These are phyloP conservation scores for Lichina pygmaea DNA, from an alignment of 495 filamentous ascomycete genomes.

Conservation along the genomic window DNA sequence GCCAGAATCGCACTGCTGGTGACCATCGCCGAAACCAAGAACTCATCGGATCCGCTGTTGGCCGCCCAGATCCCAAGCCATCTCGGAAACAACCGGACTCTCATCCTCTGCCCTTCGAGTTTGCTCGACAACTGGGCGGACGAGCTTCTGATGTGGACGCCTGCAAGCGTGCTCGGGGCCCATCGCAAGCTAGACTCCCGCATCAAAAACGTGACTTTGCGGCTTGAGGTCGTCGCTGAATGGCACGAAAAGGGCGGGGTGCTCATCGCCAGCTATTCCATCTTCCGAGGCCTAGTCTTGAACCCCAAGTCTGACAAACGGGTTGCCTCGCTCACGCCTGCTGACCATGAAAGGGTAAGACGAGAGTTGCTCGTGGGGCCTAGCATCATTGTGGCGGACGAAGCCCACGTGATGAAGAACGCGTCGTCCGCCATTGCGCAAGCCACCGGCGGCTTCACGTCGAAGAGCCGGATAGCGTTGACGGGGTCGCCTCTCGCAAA, in stretches of 20 bases:
- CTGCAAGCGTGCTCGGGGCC: slow-evolving; percentile 21
- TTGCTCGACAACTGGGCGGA: slow-evolving; percentile 65
- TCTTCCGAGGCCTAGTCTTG: slow-evolving; percentile 26
- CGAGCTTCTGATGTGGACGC: slow-evolving; percentile 46
- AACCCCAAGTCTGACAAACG: slow-evolving; percentile 8
- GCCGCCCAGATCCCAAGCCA: slow-evolving; percentile 34
- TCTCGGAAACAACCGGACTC: slow-evolving; percentile 31
- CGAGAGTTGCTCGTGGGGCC: slow-evolving; percentile 28
- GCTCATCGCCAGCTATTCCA: slow-evolving; percentile 42
- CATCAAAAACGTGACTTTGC: slow-evolving; percentile 11
- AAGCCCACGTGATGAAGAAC: slow-evolving; percentile 65
- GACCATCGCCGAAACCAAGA: slow-evolving; percentile 37
- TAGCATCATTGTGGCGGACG: slow-evolving; percentile 63
- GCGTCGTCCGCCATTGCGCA: slow-evolving; percentile 19
- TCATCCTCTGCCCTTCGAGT: slow-evolving; percentile 51
- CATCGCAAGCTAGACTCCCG: slow-evolving; percentile 21
- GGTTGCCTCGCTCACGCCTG: slow-evolving; percentile 8
- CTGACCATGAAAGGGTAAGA: slow-evolving; percentile 14
- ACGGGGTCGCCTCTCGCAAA: slow-evolving; percentile 76
- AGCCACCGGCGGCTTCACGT: slow-evolving; percentile 27
- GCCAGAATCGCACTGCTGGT: slow-evolving; percentile 40
- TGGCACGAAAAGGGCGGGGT: slow-evolving; percentile 49
- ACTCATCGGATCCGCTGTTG: slow-evolving; percentile 27
- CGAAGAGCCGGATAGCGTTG: slow-evolving; percentile 53
- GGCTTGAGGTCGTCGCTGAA: slow-evolving; percentile 13